A percentile compares a stretch with the other conserved stretches of the same genome.
Evolutionary conservation across 2,329 filamentous ascomycete species (phyloP).

Genomic region (Aspergillus novofumigatus): DNA sequence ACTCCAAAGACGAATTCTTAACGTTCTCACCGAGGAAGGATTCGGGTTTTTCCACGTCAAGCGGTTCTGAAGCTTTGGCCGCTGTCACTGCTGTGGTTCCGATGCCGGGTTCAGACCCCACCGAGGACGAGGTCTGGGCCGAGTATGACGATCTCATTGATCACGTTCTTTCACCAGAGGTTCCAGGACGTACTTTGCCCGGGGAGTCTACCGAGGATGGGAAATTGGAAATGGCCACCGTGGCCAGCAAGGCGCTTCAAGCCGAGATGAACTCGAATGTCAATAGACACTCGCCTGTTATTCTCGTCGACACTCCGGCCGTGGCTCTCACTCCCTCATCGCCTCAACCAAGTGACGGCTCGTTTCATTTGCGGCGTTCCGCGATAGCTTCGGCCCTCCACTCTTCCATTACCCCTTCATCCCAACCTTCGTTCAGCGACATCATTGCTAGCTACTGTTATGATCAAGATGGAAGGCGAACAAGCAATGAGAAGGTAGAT

Average conservation of each 20-base stretch:
- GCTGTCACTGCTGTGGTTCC: constrained; percentile 66
- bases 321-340: constrained; percentile 21
- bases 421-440: constrained; percentile 52
- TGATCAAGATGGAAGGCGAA: constrained; percentile 18
- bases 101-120: constrained; percentile 56
- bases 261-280: constrained; percentile 26
- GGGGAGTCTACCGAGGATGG: constrained; percentile 16
- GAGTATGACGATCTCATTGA: constrained; percentile 89
- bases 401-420: constrained; percentile 46
- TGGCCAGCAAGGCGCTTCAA: constrained; percentile 37
- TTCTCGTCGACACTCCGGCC: constrained; percentile 20
- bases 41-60: constrained; percentile 65
- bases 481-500: constrained; percentile 17
- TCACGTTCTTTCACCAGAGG: constrained; percentile 54
- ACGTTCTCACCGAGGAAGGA: constrained; percentile 68
- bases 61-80: constrained; percentile 58
- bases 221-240: constrained; percentile 35
- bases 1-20: constrained; percentile 60
- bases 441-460: constrained; percentile 50
- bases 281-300: constrained; percentile 5
- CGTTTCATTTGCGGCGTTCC: constrained; percentile 46
- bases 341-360: constrained; percentile 27
- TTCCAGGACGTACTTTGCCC: constrained; percentile 16
- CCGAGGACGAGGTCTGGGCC: constrained; percentile 87
- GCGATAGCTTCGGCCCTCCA: constrained; percentile 49